Evolutionary conservation across 2,329 filamentous ascomycete species (phyloP).

Genomic region (Phaeophleospora eucalypticola): DNA sequence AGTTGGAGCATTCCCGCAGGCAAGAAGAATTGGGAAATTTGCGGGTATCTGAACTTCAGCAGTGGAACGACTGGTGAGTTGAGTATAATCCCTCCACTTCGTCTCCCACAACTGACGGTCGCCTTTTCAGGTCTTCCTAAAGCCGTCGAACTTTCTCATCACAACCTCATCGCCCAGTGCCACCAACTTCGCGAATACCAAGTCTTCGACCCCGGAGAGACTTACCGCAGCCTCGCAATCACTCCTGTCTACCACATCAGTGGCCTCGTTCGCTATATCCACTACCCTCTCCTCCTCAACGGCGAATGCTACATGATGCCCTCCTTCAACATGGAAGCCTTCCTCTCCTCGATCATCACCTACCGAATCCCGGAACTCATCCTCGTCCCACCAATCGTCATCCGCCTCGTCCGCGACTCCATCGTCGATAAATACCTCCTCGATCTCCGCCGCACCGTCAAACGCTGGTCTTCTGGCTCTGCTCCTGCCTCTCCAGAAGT

Average conservation of each 20-base stretch:
- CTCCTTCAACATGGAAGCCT: conserved; percentile 55
- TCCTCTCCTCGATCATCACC: conserved; percentile 49
- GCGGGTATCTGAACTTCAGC: conserved; percentile 48
- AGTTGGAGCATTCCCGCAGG: conserved; percentile 48
- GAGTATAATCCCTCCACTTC: too few relatives aligned
- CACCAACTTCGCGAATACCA: conserved; percentile 51
- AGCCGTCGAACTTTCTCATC: conserved; percentile 48
- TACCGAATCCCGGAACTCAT: conserved; percentile 54
- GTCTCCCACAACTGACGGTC: background rate
- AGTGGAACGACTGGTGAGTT: conserved; percentile 40
- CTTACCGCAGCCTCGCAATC: conserved; percentile 50
- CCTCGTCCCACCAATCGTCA: conserved; percentile 58
- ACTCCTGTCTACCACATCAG: conserved; percentile 61
- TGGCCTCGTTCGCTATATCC: conserved; percentile 58
- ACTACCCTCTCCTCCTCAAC: conserved; percentile 59
- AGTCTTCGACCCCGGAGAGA: conserved; percentile 43
- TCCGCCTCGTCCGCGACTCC: conserved; percentile 56
- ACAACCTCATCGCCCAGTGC: conserved; percentile 56
- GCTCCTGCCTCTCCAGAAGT: conserved; percentile 56
- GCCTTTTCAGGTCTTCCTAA: conserved; percentile 38
- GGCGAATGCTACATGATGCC: conserved; percentile 61
- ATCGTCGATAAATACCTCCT: conserved; percentile 53
- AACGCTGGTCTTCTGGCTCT: conserved; percentile 56
- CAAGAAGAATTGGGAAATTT: conserved; percentile 51
- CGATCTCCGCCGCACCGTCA: conserved; percentile 40